Percentiles rank a stretch among this genome's conserved stretches.
phyloP scores from a whole-genome alignment of 2,329 filamentous ascomycete species.

The Aspergillus oerlinghausenensis region DNA sequence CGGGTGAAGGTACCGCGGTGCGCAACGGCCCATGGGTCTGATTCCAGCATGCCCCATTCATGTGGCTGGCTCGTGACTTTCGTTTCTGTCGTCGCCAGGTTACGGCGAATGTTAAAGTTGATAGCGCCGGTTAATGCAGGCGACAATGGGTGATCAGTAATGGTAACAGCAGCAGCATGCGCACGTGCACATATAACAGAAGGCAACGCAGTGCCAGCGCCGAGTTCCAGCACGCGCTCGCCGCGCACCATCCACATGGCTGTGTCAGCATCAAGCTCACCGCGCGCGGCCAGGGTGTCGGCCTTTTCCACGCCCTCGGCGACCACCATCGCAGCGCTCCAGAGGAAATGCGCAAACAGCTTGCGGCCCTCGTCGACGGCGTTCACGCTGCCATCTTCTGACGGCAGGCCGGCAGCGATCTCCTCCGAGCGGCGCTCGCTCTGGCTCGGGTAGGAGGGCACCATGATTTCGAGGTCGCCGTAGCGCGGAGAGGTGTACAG shows the following conservation, averaged over 20 bases:
- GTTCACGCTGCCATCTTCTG: slow-evolving; percentile 10
- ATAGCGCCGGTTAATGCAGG: slow-evolving; percentile 41
- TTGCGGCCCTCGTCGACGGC: slow-evolving; percentile 44
- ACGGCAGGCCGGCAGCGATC: background rate
- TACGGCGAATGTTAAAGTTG: slow-evolving; percentile 44
- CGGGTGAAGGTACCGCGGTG: slow-evolving; percentile 45
- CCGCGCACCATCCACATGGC: slow-evolving; percentile 43
- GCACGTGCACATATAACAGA: slow-evolving; percentile 37
- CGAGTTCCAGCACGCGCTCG: slow-evolving; percentile 54
- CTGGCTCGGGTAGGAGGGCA: slow-evolving; percentile 42
- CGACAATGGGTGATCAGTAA: slow-evolving; percentile 49
- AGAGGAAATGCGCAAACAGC: slow-evolving; percentile 57
- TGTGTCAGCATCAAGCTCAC: slow-evolving; percentile 10
- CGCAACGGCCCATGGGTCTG: slow-evolving; percentile 33
- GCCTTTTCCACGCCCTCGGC: slow-evolving; percentile 39
- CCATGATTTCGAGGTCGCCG: slow-evolving; percentile 38
- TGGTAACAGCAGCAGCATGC: slow-evolving; percentile 37
- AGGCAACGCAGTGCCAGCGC: slow-evolving; percentile 50
- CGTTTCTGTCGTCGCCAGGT: slow-evolving; percentile 16
- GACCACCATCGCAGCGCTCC: slow-evolving; percentile 49
- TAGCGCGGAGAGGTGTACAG: slow-evolving; percentile 45
- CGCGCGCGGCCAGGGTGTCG: slow-evolving; percentile 6
- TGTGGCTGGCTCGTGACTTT: slow-evolving; percentile 45
- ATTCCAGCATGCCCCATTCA: slow-evolving; percentile 47
- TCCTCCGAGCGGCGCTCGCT: slow-evolving; percentile 10